Percentiles rank a stretch among this genome's conserved stretches.
These are phyloP conservation scores for Cyanodermella asteris DNA, from an alignment of 2,329 filamentous ascomycete species.

Conservation along the genomic window DNA sequence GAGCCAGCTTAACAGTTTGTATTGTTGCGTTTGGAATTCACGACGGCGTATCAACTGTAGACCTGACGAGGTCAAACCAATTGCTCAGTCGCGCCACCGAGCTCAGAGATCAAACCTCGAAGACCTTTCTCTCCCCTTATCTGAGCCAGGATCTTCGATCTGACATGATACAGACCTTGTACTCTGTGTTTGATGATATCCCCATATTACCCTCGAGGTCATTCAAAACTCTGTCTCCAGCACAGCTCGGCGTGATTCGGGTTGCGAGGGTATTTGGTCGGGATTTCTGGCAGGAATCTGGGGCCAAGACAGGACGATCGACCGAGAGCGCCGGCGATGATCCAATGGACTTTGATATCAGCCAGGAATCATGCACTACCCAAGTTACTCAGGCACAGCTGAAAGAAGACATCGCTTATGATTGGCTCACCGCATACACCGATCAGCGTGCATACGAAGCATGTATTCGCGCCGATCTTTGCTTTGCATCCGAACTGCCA, in stretches of 20 bases:
- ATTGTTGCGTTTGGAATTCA: no score
- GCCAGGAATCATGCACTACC: conserved; percentile 12
- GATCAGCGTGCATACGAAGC: conserved; percentile 15
- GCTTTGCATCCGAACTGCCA: conserved; percentile 3
- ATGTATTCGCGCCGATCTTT: conserved; percentile 5
- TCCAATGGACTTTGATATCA: conserved; percentile 22
- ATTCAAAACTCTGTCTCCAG: no score
- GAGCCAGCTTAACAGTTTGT: no score
- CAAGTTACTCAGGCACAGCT: conserved; percentile 8
- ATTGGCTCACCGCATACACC: conserved; percentile 12
- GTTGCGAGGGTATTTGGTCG: conserved; percentile 4
- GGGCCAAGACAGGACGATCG: not conserved
- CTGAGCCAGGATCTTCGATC: no score
- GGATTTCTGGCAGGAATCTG: conserved; percentile 4
- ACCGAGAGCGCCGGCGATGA: conserved; percentile 9
- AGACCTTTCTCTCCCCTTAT: no score
- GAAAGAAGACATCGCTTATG: conserved; percentile 14
- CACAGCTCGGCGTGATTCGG: conserved; percentile 3
- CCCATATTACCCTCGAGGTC: no score
- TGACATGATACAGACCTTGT: no score
- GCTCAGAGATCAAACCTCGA: no score
- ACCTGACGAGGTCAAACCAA: no score
- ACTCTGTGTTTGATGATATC: no score
- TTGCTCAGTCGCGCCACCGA: no score
- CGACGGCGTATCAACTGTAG: no score